Conservation (phyloP, 192 early-diverging fungal genomes). For the Coemansia sp. region DNA sequence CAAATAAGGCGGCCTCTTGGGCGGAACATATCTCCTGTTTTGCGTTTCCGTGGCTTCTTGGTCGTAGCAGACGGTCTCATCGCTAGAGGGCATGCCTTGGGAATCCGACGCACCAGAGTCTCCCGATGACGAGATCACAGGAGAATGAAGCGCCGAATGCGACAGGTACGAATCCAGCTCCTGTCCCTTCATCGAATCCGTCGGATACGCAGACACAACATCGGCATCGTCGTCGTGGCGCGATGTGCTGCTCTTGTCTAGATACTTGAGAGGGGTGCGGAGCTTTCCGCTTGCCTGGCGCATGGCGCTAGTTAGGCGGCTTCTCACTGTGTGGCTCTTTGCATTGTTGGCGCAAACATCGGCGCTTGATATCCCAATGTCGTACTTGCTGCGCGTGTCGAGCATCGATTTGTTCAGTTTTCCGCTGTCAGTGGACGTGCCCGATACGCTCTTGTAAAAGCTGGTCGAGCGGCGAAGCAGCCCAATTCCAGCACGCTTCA, state of each 20-base stretch:
- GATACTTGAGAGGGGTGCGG: conserved; percentile 8
- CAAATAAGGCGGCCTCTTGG: conserved; percentile 39
- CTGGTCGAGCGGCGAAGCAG: conserved; percentile 51
- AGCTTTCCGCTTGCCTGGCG: conserved; percentile 36
- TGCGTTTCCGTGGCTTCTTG: not conserved
- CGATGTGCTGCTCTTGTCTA: not conserved
- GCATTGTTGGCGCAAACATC: not conserved
- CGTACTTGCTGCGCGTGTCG: not conserved
- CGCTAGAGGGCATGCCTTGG: conserved; percentile 12
- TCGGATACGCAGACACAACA: conserved; percentile 45
- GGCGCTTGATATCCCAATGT: conserved; percentile 1
- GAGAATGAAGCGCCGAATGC: conserved; percentile 37
- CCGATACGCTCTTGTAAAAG: conserved; percentile 41
- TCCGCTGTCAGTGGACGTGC: conserved; percentile 1
- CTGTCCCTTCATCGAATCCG: conserved; percentile 31
- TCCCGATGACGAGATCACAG: conserved; percentile 14
- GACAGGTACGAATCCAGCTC: conserved; percentile 44
- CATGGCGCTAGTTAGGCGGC: conserved; percentile 26
- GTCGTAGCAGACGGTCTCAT: conserved; percentile 5
- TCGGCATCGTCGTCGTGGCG: conserved; percentile 24
- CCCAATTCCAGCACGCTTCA: conserved; percentile 45
- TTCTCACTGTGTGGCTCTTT: conserved; percentile 20
- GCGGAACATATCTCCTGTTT: conserved; percentile 25
- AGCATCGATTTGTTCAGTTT: not conserved
- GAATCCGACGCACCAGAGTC: conserved; percentile 5